A percentile compares a stretch with the other conserved stretches of the same genome.
phyloP scores from a whole-genome alignment of 2,329 filamentous ascomycete species.

The Pseudocercospora musae region DNA sequence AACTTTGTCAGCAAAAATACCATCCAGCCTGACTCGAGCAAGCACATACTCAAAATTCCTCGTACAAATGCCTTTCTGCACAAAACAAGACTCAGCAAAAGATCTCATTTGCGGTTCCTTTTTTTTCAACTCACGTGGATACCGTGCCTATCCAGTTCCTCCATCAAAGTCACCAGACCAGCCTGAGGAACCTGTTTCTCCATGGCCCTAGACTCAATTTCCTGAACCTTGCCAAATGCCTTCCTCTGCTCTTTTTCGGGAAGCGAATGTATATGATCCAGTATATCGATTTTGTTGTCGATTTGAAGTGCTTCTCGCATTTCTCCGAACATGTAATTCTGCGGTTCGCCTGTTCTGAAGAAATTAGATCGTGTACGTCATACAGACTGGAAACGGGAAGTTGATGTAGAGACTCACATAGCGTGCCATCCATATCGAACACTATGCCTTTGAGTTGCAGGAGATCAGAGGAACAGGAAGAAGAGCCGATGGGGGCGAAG shows the following conservation, averaged over 20 bases:
- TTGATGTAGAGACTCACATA: slow-evolving; percentile 57
- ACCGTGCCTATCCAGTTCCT: slow-evolving; percentile 66
- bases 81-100: background rate
- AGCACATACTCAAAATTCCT: slow-evolving; percentile 74
- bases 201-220: slow-evolving; percentile 82
- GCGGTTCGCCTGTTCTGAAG: slow-evolving; percentile 64
- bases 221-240: slow-evolving; percentile 71
- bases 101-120: too few species aligned
- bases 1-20: background rate
- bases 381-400: background rate
- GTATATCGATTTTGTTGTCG: slow-evolving; percentile 71
- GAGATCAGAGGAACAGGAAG: slow-evolving; percentile 29
- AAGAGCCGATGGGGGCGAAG: slow-evolving; percentile 49
- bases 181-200: slow-evolving; percentile 73
- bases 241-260: slow-evolving; percentile 53
- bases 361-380: background rate
- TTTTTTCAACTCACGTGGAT: slow-evolving; percentile 40
- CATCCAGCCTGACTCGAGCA: background rate
- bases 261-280: slow-evolving; percentile 79
- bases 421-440: slow-evolving; percentile 93
- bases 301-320: slow-evolving; percentile 79
- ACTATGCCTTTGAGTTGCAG: slow-evolving; percentile 59
- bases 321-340: slow-evolving; percentile 91
- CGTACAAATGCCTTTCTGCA: slow-evolving; percentile 80
- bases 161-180: slow-evolving; percentile 74